Percentiles rank a stretch among this genome's conserved stretches.
Conservation (phyloP, 1,139 yeast species). For the Zygosaccharomyces pseudobailii region DNA sequence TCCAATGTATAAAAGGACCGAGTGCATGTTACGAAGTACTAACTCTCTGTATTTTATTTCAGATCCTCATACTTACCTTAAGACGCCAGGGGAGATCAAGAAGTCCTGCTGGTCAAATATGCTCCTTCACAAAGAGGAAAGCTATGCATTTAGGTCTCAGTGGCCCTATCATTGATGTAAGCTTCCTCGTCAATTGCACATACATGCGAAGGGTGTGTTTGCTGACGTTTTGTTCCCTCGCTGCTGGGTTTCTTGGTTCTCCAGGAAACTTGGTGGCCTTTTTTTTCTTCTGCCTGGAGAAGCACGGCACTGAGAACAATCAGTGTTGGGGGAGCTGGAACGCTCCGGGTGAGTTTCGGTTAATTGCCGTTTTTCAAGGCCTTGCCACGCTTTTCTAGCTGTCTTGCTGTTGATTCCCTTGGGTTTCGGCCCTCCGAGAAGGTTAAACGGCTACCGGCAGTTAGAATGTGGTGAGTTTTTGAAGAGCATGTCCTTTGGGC, state of each 20-base stretch:
- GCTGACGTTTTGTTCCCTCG: constrained; percentile 39
- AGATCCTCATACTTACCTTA: constrained; percentile 97
- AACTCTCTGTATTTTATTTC: constrained; percentile 33
- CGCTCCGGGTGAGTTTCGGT: constrained; percentile 7
- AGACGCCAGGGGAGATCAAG: constrained; percentile 95
- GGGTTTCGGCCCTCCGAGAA: constrained; percentile 6
- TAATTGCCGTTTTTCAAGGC: constrained; percentile 4
- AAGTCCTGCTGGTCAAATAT: constrained; percentile 74
- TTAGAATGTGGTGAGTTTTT: constrained; percentile 7
- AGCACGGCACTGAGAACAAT: constrained; percentile 36
- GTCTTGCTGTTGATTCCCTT: constrained; percentile 8
- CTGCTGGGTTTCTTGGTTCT: constrained; percentile 12
- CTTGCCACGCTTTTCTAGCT: constrained; percentile 4
- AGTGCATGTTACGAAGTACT: too few relatives aligned
- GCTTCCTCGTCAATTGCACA: constrained; percentile 33
- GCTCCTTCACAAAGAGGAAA: constrained; percentile 47
- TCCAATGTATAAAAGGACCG: not conserved
- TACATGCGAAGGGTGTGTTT: constrained; percentile 52
- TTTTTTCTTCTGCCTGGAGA: constrained; percentile 38
- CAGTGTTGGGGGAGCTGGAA: constrained; percentile 35
- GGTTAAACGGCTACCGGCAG: constrained; percentile 7
- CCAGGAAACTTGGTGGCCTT: constrained; percentile 24
- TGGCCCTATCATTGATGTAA: constrained; percentile 28
- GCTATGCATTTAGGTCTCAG: constrained; percentile 25
- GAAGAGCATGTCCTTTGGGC: constrained; percentile 5